These are phyloP conservation scores for Agaricus sinodeliciosus DNA, from an alignment of 768 basidiomycete genomes.

Conservation along the genomic window DNA sequence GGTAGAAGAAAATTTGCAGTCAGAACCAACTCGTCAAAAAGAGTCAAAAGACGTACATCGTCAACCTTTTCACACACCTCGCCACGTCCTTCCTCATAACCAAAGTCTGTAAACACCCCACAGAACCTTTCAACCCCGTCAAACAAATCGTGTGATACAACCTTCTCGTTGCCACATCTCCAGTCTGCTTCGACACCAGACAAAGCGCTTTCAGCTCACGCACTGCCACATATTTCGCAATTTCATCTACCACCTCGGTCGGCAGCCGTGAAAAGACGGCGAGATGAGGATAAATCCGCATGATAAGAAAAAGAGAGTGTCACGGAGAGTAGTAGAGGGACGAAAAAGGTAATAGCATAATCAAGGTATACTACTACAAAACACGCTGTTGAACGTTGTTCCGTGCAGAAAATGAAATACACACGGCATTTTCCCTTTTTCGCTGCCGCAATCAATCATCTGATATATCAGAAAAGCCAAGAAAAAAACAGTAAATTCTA, in stretches of 20 bases:
- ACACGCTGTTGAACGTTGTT: background rate
- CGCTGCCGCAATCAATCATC: background rate
- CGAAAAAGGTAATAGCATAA: background rate
- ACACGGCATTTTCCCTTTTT: background rate
- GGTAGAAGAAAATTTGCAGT: background rate
- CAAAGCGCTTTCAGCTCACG: slow-evolving; percentile 13
- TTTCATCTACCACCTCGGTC: slow-evolving; percentile 15
- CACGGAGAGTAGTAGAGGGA: background rate
- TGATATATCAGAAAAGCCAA: background rate
- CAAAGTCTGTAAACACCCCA: slow-evolving; percentile 5
- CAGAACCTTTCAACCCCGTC: background rate
- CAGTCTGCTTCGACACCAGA: slow-evolving; percentile 9
- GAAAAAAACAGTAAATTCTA: slow-evolving; percentile 17
- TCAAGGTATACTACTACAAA: no score
- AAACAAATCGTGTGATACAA: slow-evolving; percentile 13
- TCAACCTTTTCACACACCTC: slow-evolving; percentile 1
- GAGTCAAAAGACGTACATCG: slow-evolving; percentile 4
- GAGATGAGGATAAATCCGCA: background rate
- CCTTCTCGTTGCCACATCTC: slow-evolving; percentile 11
- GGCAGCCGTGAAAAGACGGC: slow-evolving; percentile 10
- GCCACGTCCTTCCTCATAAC: slow-evolving; percentile 1
- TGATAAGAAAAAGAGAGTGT: background rate
- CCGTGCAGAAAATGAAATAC: background rate
- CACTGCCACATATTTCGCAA: slow-evolving; percentile 2
- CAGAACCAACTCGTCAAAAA: background rate